Evolutionary conservation across 345 rosid genomes (phyloP).

Genomic region (Noccaea bulbosa): DNA sequence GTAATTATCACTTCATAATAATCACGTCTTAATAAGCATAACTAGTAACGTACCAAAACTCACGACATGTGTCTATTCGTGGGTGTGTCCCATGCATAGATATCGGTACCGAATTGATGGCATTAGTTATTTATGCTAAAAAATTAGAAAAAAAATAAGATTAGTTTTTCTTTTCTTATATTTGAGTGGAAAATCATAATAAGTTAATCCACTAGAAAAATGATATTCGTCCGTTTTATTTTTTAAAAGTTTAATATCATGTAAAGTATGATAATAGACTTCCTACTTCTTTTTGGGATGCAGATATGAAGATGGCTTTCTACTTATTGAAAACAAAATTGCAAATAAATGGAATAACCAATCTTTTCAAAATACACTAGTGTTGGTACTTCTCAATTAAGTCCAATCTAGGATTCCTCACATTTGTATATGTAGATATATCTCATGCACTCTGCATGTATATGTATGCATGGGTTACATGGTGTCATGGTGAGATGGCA

Average conservation of each 20-base stretch:
- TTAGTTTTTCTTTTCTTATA: neutral
- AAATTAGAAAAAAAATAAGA: neutral
- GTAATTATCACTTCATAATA: slow-evolving; percentile 32
- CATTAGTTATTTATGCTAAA: slow-evolving; percentile 12
- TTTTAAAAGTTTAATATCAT: no score
- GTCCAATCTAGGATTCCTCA: neutral
- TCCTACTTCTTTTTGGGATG: no score
- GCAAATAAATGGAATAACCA: no score
- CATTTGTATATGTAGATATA: neutral
- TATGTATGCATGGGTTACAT: slow-evolving; percentile 12
- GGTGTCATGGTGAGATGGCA: slow-evolving; percentile 37
- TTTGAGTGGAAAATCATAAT: neutral
- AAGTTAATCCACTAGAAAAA: neutral
- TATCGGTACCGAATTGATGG: slow-evolving; percentile 29
- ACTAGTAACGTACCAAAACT: slow-evolving; percentile 36
- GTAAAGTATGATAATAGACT: no score
- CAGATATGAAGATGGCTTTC: no score
- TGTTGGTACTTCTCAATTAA: neutral
- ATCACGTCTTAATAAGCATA: slow-evolving; percentile 30
- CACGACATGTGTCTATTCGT: slow-evolving; percentile 37
- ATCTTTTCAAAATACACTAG: neutral
- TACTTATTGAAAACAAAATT: neutral
- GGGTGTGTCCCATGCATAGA: slow-evolving; percentile 26
- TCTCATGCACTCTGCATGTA: slow-evolving; percentile 14
- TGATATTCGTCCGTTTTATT: neutral